Evolutionary conservation across 164 flowering plant species (phyloP).

Genomic region (Magnolia sinica): DNA sequence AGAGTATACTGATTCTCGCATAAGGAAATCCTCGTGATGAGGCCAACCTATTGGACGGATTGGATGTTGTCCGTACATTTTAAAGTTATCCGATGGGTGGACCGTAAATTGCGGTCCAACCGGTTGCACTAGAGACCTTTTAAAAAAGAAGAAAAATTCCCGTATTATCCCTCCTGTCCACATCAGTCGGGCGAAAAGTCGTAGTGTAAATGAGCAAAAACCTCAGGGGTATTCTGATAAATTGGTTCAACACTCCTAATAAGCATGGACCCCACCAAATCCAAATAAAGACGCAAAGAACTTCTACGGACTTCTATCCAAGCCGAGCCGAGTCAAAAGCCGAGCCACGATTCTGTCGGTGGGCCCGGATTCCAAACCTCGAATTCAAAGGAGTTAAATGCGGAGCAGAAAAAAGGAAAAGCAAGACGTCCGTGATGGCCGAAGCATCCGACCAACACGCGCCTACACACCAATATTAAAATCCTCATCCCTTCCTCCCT

Average conservation of each 20-base stretch:
- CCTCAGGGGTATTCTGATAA: not conserved
- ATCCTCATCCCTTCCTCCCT: conserved; percentile 4
- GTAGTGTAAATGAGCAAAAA: not conserved
- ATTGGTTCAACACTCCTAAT: not conserved
- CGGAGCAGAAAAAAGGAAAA: conserved; percentile 8
- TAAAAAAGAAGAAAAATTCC: too few relatives aligned
- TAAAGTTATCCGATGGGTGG: too few relatives aligned
- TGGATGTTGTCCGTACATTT: too few relatives aligned
- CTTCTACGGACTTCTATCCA: not conserved
- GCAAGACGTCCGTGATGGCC: conserved; percentile 28
- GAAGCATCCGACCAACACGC: conserved; percentile 38
- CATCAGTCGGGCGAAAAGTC: too few relatives aligned
- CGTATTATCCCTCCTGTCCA: too few relatives aligned
- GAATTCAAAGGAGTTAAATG: conserved; percentile 29
- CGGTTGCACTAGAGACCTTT: too few relatives aligned
- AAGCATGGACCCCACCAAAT: not conserved
- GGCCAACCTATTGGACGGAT: too few relatives aligned
- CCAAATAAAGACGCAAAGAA: not conserved
- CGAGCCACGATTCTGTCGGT: conserved; percentile 7
- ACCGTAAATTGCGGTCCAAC: too few relatives aligned
- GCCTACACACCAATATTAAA: conserved; percentile 19
- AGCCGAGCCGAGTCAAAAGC: conserved; percentile 7
- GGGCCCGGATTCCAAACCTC: conserved; percentile 27
- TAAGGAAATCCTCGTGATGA: too few relatives aligned
- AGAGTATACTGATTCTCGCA: too few relatives aligned